Evolutionary conservation across 805 yeast species (phyloP), one percentile per base, ranked within the genome.

Genomic region (Lipomyces orientalis): DNA sequence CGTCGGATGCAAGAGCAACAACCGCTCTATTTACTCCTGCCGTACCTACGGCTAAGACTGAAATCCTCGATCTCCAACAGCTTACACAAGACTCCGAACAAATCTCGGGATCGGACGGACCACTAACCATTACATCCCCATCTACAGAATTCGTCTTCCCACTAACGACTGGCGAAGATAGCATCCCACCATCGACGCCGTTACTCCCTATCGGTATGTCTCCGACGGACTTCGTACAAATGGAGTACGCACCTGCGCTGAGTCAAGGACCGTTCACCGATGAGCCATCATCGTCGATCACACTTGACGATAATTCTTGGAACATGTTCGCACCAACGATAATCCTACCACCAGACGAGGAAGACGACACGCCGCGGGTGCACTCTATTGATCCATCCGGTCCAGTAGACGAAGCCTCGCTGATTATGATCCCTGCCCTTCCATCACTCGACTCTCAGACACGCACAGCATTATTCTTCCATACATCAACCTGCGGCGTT

Each of bases 401-500:
- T 52, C 60, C 66, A 51, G 64, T 66, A 34, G 59, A 51, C 19
- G n/a, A 25, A 6, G 19, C 55, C 16, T 25, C 62, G 6, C 58
- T 67, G 19, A 54, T 61, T 51, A 60, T 62, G n/a, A 55, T 68
- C 12, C 67, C 71, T 16, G 46, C 64, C 14, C 59, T 68, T 59
- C 71, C 68, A 5, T 62, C 69, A 14, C 63, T 68, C 14, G 72
- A 69, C 34, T 62, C 68, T 12, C 35, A 60, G 34, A 64, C 72
- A 1, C 65, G 70, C 25, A 76, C 77, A 16, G 76, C 73, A 55
- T 71, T 73, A 9, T 74, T 83, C 4, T 84, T 82, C 70, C 84
- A 83, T 65, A 77, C 80, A 55, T 80, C 82, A 69, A 84, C 86
- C 0, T 83, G 85, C 66, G 82, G 81, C 1, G 83, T 88, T 62